phyloP scores from a whole-genome alignment of 441 rosid genomes.

The Jatropha podagrica region DNA sequence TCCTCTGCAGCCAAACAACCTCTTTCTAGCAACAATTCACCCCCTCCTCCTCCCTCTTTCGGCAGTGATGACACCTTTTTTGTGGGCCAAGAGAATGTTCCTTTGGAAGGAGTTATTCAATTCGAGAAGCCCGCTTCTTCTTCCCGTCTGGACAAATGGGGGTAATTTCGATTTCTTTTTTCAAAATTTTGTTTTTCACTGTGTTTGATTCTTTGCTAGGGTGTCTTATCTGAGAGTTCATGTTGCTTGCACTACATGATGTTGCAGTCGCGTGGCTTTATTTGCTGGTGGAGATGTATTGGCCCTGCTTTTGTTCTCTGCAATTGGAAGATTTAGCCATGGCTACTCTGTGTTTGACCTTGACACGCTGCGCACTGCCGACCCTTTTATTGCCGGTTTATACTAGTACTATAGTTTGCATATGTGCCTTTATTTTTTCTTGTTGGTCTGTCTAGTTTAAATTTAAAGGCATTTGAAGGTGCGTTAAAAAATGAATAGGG shows the following conservation, averaged over 20 bases:
- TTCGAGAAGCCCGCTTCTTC: slow-evolving; percentile 71
- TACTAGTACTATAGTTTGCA: neutral
- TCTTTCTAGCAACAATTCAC: slow-evolving; percentile 20
- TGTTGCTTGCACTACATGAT: slow-evolving; percentile 11
- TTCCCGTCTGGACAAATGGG: slow-evolving; percentile 64
- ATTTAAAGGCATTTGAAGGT: slow-evolving; percentile 2
- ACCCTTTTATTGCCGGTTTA: slow-evolving; percentile 87
- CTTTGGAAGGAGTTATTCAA: slow-evolving; percentile 89
- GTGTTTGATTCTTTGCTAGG: neutral
- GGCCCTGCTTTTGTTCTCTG: slow-evolving; percentile 73
- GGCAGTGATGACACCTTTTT: slow-evolving; percentile 41
- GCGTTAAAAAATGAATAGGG: slow-evolving; percentile 41
- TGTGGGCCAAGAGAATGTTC: slow-evolving; percentile 62
- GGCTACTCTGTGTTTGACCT: slow-evolving; percentile 63
- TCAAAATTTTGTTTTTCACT: neutral
- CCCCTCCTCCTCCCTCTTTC: slow-evolving; percentile 25
- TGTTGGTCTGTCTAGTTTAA: neutral
- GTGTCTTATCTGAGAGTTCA: neutral
- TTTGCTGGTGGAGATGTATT: slow-evolving; percentile 91
- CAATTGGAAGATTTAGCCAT: slow-evolving; percentile 88
- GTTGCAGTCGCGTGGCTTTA: slow-evolving; percentile 64
- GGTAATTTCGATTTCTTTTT: slow-evolving; percentile 35
- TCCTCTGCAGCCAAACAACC: slow-evolving; percentile 36
- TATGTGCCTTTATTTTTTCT: neutral
- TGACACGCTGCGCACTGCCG: slow-evolving; percentile 82